phyloP scores from a whole-genome alignment of 2,329 filamentous ascomycete genomes.

The Trichoderma guizhouense region DNA sequence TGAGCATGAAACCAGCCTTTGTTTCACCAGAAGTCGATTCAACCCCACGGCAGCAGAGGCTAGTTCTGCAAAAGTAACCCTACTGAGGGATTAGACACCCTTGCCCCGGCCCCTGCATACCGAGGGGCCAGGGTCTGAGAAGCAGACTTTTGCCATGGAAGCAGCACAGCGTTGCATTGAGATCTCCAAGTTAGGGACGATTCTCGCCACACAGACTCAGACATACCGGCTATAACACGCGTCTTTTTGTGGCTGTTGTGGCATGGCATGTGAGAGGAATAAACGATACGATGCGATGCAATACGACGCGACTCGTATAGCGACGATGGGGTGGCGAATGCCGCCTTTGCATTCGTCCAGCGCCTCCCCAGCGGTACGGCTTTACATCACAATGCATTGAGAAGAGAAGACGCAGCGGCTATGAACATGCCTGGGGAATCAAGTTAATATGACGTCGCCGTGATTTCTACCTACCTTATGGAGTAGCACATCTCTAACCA shows the following conservation, averaged over 20 bases:
- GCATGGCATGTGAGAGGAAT: neutral
- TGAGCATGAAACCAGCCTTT: constrained; percentile 19
- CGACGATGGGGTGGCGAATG: neutral
- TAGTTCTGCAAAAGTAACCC: constrained; percentile 9
- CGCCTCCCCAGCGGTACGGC: neutral
- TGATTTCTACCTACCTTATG: neutral
- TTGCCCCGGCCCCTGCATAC: constrained; percentile 15
- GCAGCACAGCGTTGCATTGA: neutral
- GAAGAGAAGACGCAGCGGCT: neutral
- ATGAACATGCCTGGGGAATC: neutral
- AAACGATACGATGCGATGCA: neutral
- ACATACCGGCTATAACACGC: neutral
- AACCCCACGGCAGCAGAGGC: constrained; percentile 10
- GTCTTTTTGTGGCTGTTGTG: neutral
- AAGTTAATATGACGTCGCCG: neutral
- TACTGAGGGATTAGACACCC: constrained; percentile 9
- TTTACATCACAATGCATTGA: neutral
- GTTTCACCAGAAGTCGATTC: constrained; percentile 19
- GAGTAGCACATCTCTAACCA: neutral
- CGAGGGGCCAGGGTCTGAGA: neutral
- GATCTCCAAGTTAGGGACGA: constrained; percentile 9
- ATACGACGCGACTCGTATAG: neutral
- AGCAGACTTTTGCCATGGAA: neutral
- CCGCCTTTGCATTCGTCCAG: neutral
- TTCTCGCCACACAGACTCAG: constrained; percentile 7